Evolutionary conservation across 139 green algal species (phyloP).

Genomic region (Asterochloris erici): DNA sequence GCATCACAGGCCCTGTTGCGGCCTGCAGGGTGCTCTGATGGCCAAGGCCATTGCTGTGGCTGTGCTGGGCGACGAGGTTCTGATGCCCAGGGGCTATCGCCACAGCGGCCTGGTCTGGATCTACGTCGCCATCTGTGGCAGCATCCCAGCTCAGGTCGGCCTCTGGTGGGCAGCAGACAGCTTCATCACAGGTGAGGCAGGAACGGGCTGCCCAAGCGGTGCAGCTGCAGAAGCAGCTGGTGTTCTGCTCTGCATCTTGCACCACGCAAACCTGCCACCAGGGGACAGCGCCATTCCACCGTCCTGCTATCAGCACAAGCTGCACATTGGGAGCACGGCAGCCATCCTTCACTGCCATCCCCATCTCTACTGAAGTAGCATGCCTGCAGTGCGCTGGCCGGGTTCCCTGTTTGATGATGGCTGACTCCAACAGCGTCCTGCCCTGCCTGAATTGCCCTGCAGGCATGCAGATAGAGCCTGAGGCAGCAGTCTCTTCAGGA

Average conservation of each 20-base stretch:
- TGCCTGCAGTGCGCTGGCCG: too few species aligned
- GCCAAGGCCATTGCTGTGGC: constrained; percentile 56
- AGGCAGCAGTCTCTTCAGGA: neutral
- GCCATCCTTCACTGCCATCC: too few species aligned
- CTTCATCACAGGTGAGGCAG: constrained; percentile 8
- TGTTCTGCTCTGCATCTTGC: neutral
- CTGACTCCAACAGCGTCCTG: too few species aligned
- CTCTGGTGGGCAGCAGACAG: neutral
- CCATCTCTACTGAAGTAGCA: too few species aligned
- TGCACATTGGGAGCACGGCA: too few species aligned
- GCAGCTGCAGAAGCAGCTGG: neutral
- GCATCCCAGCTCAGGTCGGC: constrained; percentile 7
- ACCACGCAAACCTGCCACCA: too few species aligned
- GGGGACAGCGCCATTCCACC: too few species aligned
- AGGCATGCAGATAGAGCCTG: constrained; percentile 6
- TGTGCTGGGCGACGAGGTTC: constrained; percentile 34
- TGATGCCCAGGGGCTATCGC: constrained; percentile 26
- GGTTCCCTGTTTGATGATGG: too few species aligned
- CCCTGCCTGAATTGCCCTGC: neutral
- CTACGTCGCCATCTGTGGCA: constrained; percentile 3
- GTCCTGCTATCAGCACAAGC: too few species aligned
- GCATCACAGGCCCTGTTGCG: neutral
- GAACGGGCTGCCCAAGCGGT: neutral
- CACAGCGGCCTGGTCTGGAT: constrained; percentile 6
- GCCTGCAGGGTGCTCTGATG: constrained; percentile 47